A percentile compares a stretch with the other conserved stretches of the same genome.
Conservation (phyloP, 345 rosid genomes). For the Fremontodendron californicum region DNA sequence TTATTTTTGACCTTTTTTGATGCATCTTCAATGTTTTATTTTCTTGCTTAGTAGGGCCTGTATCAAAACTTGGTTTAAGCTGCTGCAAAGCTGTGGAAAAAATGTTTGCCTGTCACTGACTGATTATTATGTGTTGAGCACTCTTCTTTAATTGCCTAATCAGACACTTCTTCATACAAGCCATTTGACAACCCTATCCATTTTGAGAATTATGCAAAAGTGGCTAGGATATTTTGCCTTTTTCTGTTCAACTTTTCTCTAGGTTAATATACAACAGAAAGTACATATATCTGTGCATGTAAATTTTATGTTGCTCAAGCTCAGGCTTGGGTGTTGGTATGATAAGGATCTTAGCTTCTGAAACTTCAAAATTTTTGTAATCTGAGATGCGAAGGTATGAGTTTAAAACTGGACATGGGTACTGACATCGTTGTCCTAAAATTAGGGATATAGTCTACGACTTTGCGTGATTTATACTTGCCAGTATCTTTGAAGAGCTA, state of each 20-base stretch:
- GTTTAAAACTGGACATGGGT: background rate
- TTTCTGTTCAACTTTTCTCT: background rate
- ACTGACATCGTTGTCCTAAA: background rate
- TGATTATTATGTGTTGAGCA: background rate
- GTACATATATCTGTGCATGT: background rate
- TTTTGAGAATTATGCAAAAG: background rate
- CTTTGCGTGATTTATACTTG: background rate
- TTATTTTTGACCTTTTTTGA: background rate
- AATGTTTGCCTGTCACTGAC: background rate
- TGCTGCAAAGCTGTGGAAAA: background rate
- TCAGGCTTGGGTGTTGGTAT: background rate
- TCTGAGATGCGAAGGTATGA: background rate
- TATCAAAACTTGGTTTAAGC: background rate
- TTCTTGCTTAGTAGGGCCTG: background rate
- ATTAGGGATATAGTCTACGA: constrained; percentile 1
- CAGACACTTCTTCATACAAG: background rate
- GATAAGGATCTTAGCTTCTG: background rate
- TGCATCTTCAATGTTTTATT: background rate
- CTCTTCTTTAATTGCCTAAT: background rate
- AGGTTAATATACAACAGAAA: background rate
- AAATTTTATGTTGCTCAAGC: background rate
- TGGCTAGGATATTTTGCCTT: background rate
- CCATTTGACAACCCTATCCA: too few species aligned
- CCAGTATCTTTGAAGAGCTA: background rate
- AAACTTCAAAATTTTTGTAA: background rate